Conservation (phyloP, 805 yeast species). For the Teunomyces cretensis region DNA sequence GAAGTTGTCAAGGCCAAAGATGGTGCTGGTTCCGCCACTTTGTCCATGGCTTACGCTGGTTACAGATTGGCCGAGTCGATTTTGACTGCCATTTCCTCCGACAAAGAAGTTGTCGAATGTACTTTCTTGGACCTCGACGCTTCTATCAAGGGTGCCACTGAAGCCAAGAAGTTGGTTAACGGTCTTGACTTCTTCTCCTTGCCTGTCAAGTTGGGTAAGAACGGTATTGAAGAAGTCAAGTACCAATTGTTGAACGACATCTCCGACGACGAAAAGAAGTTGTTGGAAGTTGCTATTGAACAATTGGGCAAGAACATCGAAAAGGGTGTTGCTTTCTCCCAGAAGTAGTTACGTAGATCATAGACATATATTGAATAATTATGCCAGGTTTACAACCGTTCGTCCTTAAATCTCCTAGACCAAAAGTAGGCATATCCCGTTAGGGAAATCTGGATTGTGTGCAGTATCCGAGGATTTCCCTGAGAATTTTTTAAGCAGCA, state of each 20-base stretch:
- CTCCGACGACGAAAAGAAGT: constrained; percentile 52
- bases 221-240: constrained; percentile 59
- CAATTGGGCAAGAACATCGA: constrained; percentile 55
- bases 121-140: constrained; percentile 52
- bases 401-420: neutral
- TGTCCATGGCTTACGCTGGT: constrained; percentile 95
- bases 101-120: constrained; percentile 42
- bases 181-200: constrained; percentile 57
- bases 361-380: neutral
- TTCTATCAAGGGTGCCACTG: constrained; percentile 50
- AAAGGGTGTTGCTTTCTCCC: constrained; percentile 56
- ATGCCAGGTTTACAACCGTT: neutral
- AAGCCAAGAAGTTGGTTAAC: constrained; percentile 46
- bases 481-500: constrained; percentile 1
- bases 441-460: neutral
- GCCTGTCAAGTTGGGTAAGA: constrained; percentile 55
- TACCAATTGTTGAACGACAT: constrained; percentile 50
- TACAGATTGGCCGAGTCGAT: constrained; percentile 68
- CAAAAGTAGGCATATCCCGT: too few relatives aligned
- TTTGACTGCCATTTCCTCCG: constrained; percentile 30
- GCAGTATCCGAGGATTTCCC: constrained; percentile 1
- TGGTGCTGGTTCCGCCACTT: constrained; percentile 93
- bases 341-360: constrained; percentile 10
- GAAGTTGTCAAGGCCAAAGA: constrained; percentile 94
- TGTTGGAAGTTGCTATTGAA: constrained; percentile 52